Evolutionary conservation across 768 basidiomycete species (phyloP), one percentile per base, ranked within the genome.

Genomic region (Rhizopogon vinicolor): DNA sequence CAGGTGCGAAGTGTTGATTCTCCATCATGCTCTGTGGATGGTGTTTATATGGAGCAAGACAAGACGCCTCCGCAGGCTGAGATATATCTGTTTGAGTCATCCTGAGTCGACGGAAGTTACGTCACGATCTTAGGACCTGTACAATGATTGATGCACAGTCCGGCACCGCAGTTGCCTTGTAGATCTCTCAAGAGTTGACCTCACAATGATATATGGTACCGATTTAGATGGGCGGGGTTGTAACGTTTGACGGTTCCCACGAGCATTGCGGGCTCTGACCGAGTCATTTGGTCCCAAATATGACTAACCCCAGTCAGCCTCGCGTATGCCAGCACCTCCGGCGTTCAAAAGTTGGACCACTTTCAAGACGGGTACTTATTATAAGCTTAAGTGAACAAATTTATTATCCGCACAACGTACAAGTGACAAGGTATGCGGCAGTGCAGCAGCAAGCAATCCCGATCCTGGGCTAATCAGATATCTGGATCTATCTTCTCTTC

Each of bases 401-500:
- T 16, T 16, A 29, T 29, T 10, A 44, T 44, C n/a, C 31, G 33
- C n/a, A 6, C n/a, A 8, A 48, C 25, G 43, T 49, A 49, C 22
- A 25, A 5, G 18, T 3, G 41, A 51, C 18, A 51, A 51, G 14
- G 22, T 10, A 37, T 37, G 22, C 19, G 19, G 46, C 46, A 35
- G 18, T 33, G 3, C 31, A 22, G 33, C 13, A 35, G 19, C 33
- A 35, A 35, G 8, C 1, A 33, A 18, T 13, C 18, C 33, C 10
- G 22, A 41, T 29, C 3, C 3, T n/a, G 22, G 18, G 52, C 31
- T 9, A 33, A 58, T 37, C 60, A 68, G 12, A 48, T 44, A 22
- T 63, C 68, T 1, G 54, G 33, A 16, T 70, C 69, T 2, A 41
- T 31, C 51, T 61, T 68, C 52, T 84, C 84, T 46, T 87, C 85